Conservation (phyloP, 106 monocot genomes). For the Narthecium ossifragum region DNA sequence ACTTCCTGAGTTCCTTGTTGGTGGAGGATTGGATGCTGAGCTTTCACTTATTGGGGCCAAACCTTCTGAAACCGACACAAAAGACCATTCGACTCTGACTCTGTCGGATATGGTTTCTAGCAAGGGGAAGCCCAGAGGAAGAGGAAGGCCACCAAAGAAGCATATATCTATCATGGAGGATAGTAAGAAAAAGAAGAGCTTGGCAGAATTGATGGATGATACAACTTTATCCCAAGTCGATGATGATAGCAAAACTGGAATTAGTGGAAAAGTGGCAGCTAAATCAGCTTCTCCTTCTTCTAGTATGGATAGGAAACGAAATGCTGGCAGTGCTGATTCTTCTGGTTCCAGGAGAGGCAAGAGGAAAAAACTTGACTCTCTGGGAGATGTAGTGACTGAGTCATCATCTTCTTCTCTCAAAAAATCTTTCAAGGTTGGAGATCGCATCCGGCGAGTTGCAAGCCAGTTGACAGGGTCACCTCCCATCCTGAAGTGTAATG, state of each 20-base stretch:
- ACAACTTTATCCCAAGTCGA: slow-evolving; percentile 4
- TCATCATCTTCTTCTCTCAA: not conserved
- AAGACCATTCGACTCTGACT: slow-evolving; percentile 4
- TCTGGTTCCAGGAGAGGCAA: slow-evolving; percentile 11
- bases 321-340: slow-evolving; percentile 12
- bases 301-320: slow-evolving; percentile 28
- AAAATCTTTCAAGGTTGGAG: slow-evolving; percentile 39
- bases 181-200: slow-evolving; percentile 39
- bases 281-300: slow-evolving; percentile 13
- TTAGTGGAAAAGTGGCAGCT: not conserved
- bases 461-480: slow-evolving; percentile 28
- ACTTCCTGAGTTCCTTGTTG: slow-evolving; percentile 30
- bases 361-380: slow-evolving; percentile 29
- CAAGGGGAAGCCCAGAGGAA: slow-evolving; percentile 14
- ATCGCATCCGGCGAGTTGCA: slow-evolving; percentile 37
- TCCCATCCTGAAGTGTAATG: slow-evolving; percentile 13
- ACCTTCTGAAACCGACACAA: slow-evolving; percentile 8
- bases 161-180: slow-evolving; percentile 16
- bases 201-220: slow-evolving; percentile 33
- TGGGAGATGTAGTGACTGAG: slow-evolving; percentile 23
- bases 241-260: slow-evolving; percentile 15
- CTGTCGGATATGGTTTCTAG: slow-evolving; percentile 1
- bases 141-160: slow-evolving; percentile 1
- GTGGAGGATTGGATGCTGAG: slow-evolving; percentile 12
- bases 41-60: not conserved